These are phyloP conservation scores for Pulchroboletus neoregius DNA, from an alignment of 1,284 basidiomycete genomes.

Conservation along the genomic window DNA sequence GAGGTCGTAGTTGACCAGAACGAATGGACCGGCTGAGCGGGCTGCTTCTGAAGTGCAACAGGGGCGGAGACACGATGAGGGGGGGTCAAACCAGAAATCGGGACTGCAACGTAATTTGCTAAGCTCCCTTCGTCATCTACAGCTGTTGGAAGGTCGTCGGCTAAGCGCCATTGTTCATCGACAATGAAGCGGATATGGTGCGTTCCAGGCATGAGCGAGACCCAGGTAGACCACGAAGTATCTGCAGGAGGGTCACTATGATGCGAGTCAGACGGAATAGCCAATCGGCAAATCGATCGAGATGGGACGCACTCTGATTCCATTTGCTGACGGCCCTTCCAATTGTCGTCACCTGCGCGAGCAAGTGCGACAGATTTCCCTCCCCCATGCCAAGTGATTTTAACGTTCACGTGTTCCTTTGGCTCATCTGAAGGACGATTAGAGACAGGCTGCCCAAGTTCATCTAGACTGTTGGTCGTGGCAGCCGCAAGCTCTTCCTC, in stretches of 20 bases:
- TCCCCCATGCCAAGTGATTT: conserved; percentile 60
- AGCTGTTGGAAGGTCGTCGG: conserved; percentile 81
- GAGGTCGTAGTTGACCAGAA: conserved; percentile 39
- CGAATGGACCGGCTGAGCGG: conserved; percentile 27
- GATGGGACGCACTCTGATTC: conserved; percentile 50
- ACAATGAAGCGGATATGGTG: conserved; percentile 97
- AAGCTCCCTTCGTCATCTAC: conserved; percentile 94
- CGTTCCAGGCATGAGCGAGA: conserved; percentile 80
- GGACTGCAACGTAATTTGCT: conserved; percentile 85
- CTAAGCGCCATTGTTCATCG: conserved; percentile 82
- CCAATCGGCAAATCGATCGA: conserved; percentile 4
- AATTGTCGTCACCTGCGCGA: conserved; percentile 67
- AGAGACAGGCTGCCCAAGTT: conserved; percentile 20
- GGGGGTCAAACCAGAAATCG: conserved; percentile 36
- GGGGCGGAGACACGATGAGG: conserved; percentile 18
- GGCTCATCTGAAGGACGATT: conserved; percentile 30
- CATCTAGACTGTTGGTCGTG: conserved; percentile 13
- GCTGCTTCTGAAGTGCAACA: conserved; percentile 41
- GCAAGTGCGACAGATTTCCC: conserved; percentile 60
- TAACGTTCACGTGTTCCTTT: conserved; percentile 46
- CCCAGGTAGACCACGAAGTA: conserved; percentile 43
- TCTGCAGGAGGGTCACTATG: conserved; percentile 32
- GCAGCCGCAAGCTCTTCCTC: conserved; percentile 32
- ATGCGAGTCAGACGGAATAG: conserved; percentile 15
- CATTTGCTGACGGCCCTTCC: conserved; percentile 65